Base-by-base conservation (phyloP, 805 yeast genomes). In the Candida sphagnicola region DNA sequence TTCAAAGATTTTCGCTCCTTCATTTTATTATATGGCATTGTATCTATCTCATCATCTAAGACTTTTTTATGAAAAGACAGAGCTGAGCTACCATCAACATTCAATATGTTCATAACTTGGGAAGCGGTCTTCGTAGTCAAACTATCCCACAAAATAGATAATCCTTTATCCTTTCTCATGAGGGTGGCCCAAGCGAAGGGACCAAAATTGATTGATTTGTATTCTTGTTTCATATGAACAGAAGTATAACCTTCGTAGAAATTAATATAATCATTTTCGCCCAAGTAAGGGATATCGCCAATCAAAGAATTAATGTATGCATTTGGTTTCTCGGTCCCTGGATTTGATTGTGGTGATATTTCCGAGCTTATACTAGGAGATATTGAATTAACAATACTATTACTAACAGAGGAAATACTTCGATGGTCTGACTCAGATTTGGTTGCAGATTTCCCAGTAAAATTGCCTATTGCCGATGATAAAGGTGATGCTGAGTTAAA, bases 131-230 rank as follows among this genome's bases (percentile, higher is more conserved):
- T 45, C 34, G 40, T 45, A 18, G 44, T 35, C 11, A 65, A 45
- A 37, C 59, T 47, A 16, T 62, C 58, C 70, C 70, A 65, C 4
- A 66, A 46, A 13, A 56, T n/a, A 13, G 52, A 47, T 28, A 65
- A 50, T 13, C 62, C 67, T 4, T 39, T 41, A 37, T 67, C 73
- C 36, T 59, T 50, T 35, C 51, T 52, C 66, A 65, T 59, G 4
- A 64, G 36, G 8, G 70, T 57, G 1, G 62, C 49, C 67, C 70
- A 65, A 2, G 67, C 53, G 29, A 65, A 60, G 1, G 72, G 72
- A 3, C 72, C 73, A 43, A 53, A 61, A 26, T 57, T 54, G 4
- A 62, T 50, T 33, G 67, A 49, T n/a, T 63, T 45, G 19, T 50
- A 40, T 4, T 52, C 53, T 16, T 56, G 64, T 33, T 55, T 59